A percentile compares a stretch with the other conserved stretches of the same genome.
Conservation (phyloP, 2,329 filamentous ascomycete species). For the Ilyonectria mors-panacis region DNA sequence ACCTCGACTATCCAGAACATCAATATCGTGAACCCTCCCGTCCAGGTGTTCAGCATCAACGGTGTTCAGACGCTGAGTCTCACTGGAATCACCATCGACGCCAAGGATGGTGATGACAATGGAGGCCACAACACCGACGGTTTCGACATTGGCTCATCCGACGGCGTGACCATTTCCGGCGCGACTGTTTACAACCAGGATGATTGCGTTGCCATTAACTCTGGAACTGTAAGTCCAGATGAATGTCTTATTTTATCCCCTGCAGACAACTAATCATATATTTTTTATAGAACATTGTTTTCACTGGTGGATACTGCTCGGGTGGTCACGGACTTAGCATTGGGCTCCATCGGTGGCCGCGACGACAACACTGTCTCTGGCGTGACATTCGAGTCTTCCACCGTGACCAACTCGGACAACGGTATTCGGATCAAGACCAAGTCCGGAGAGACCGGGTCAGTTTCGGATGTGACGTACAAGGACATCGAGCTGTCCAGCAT, state of each 20-base stretch:
- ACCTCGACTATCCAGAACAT: conserved; percentile 25
- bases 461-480: conserved; percentile 27
- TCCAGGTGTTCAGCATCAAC: conserved; percentile 29
- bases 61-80: conserved; percentile 20
- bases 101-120: conserved; percentile 11
- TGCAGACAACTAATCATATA: neutral
- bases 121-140: conserved; percentile 31
- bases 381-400: conserved; percentile 24
- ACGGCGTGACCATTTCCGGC: conserved; percentile 22
- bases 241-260: too few relatives aligned
- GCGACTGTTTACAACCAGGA: conserved; percentile 27
- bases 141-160: conserved; percentile 27
- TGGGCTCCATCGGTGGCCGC: conserved; percentile 28
- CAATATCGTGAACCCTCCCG: conserved; percentile 23
- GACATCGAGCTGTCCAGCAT: conserved; percentile 27
- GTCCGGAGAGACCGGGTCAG: conserved; percentile 12
- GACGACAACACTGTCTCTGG: conserved; percentile 26
- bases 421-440: conserved; percentile 30
- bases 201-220: conserved; percentile 28
- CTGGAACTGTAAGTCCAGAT: conserved; percentile 18
- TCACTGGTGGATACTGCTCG: conserved; percentile 26
- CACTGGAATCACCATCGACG: conserved; percentile 24
- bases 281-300: conserved; percentile 18
- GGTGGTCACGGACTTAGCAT: conserved; percentile 28
- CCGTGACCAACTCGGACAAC: conserved; percentile 21